These are phyloP conservation scores for Pichia sp. DNA, from an alignment of 1,139 yeast species.

Conservation along the genomic window DNA sequence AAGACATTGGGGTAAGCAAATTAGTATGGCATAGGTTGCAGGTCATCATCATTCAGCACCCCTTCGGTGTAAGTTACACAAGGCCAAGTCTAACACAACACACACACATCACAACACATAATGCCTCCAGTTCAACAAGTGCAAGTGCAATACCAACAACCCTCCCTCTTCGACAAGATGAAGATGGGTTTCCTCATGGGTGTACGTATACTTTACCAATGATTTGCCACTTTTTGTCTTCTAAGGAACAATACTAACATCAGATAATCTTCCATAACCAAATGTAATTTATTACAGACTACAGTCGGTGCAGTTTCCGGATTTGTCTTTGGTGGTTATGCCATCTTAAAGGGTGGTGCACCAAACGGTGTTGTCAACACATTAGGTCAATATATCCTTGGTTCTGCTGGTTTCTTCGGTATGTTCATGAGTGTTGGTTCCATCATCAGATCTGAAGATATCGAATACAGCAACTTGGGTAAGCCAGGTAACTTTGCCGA, in stretches of 20 bases:
- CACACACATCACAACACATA: no score
- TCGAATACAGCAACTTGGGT: constrained; percentile 16
- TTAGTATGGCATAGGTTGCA: no score
- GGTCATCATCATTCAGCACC: no score
- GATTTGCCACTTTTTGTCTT: no score
- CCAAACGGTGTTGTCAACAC: constrained; percentile 98
- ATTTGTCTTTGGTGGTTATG: constrained; percentile 88
- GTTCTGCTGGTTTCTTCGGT: constrained; percentile 96
- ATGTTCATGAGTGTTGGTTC: constrained; percentile 95
- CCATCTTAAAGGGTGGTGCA: constrained; percentile 94
- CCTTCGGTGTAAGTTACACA: no score
- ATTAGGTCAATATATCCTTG: constrained; percentile 93
- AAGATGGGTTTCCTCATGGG: constrained; percentile 99
- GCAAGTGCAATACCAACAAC: constrained; percentile 68
- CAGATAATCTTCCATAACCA: not conserved
- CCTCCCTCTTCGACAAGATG: constrained; percentile 91
- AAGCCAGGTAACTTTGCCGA: constrained; percentile 31
- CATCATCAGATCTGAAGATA: constrained; percentile 77
- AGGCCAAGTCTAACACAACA: no score
- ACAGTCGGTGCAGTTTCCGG: constrained; percentile 97
- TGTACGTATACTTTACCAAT: constrained; percentile 3
- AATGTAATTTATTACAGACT: constrained; percentile 36
- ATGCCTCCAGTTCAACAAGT: constrained; percentile 87
- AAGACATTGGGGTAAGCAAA: no score
- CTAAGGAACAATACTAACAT: constrained; percentile 6